A percentile compares a stretch with the other conserved stretches of the same genome.
Evolutionary conservation across 1,139 yeast species (phyloP).

Genomic region (Scheffersomyces titani): DNA sequence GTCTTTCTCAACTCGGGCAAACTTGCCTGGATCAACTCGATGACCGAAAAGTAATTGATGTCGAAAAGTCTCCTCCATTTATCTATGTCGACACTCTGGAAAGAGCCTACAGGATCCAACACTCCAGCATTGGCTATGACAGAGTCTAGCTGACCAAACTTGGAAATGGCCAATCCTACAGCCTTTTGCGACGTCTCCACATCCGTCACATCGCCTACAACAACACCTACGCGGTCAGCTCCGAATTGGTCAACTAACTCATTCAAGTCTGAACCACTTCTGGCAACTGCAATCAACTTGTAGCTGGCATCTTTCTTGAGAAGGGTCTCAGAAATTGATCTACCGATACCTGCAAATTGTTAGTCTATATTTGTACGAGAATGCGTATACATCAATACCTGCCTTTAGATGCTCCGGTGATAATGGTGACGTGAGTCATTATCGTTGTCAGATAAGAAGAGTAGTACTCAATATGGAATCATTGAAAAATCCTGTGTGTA

Average conservation of each 20-base stretch:
- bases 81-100: conserved; percentile 50
- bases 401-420: conserved; percentile 72
- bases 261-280: conserved; percentile 53
- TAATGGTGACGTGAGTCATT: conserved; percentile 39
- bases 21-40: conserved; percentile 57
- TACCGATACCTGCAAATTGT: conserved; percentile 66
- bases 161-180: conserved; percentile 46
- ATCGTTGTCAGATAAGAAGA: not conserved
- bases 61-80: conserved; percentile 71
- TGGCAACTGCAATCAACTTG: conserved; percentile 65
- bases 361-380: conserved; percentile 7
- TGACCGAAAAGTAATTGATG: conserved; percentile 76
- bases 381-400: conserved; percentile 15
- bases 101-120: conserved; percentile 70
- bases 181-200: conserved; percentile 36
- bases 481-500: not conserved
- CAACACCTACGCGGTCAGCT: conserved; percentile 48
- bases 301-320: conserved; percentile 39
- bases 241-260: conserved; percentile 48
- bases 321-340: conserved; percentile 59
- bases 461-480: not conserved
- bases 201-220: conserved; percentile 71
- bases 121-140: conserved; percentile 87
- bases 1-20: conserved; percentile 59
- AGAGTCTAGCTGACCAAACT: conserved; percentile 66